phyloP scores from a whole-genome alignment of 805 yeast species.

The Zygoascus flipseniorum region DNA sequence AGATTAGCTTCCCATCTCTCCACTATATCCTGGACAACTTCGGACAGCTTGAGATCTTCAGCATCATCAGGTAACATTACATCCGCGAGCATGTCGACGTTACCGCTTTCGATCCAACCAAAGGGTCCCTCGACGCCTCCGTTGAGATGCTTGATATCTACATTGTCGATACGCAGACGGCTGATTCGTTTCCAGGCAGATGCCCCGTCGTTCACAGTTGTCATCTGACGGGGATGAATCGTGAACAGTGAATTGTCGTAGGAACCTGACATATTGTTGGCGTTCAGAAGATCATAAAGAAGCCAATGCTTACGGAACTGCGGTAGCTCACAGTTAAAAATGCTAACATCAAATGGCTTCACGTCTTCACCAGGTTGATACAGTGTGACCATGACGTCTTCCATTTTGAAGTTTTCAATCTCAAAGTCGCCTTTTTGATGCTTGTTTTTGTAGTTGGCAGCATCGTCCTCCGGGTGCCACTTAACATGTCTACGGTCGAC shows the following conservation, averaged over 20 bases:
- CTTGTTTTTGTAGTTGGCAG: constrained; percentile 67
- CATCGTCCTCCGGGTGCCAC: constrained; percentile 78
- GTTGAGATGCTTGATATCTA: constrained; percentile 82
- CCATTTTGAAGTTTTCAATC: constrained; percentile 70
- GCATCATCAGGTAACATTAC: constrained; percentile 67
- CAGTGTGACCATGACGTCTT: constrained; percentile 75
- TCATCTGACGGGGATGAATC: constrained; percentile 65
- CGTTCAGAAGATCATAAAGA: constrained; percentile 76
- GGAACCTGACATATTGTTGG: constrained; percentile 78
- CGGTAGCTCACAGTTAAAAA: constrained; percentile 79
- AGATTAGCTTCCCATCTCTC: constrained; percentile 33
- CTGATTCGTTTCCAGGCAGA: constrained; percentile 54
- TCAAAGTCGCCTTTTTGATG: constrained; percentile 89
- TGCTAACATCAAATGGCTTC: constrained; percentile 76
- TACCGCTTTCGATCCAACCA: constrained; percentile 93
- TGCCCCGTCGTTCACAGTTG: constrained; percentile 28
- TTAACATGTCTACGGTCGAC: constrained; percentile 82
- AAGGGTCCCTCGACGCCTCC: constrained; percentile 85
- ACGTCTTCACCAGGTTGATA: constrained; percentile 67
- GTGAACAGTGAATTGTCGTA: constrained; percentile 92
- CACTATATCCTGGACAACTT: constrained; percentile 30
- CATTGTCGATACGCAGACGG: constrained; percentile 73
- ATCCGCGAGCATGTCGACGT: constrained; percentile 90
- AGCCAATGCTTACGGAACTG: constrained; percentile 87
- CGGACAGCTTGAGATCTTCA: constrained; percentile 37